Conservation (phyloP, 2,329 filamentous ascomycete species). For the Epichloe bromicola region DNA sequence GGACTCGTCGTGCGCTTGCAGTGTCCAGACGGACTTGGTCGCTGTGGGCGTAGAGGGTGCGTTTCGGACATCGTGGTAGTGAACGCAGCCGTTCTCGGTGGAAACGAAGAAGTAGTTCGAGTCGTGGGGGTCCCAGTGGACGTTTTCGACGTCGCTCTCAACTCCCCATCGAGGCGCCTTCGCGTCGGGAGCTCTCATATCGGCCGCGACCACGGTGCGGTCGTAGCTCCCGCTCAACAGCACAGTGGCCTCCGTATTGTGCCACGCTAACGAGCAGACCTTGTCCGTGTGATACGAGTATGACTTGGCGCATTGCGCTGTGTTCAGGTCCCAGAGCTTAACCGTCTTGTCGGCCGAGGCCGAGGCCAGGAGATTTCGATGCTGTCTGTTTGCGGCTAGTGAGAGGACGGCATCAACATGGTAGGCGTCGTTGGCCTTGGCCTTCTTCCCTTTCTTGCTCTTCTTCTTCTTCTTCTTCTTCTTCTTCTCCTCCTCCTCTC, state of each 20-base stretch:
- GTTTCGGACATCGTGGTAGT: constrained; percentile 79
- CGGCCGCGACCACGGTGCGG: constrained; percentile 81
- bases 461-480: constrained; percentile 65
- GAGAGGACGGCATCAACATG: constrained; percentile 91
- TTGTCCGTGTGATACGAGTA: constrained; percentile 96
- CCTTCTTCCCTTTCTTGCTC: constrained; percentile 66
- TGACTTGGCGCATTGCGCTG: constrained; percentile 83
- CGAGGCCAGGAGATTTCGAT: constrained; percentile 88
- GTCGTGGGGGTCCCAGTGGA: constrained; percentile 89
- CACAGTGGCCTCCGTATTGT: constrained; percentile 73
- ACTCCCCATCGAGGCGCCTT: constrained; percentile 79
- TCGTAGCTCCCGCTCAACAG: constrained; percentile 92
- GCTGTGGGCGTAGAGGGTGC: constrained; percentile 58
- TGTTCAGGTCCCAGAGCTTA: constrained; percentile 95
- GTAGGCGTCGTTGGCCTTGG: constrained; percentile 74
- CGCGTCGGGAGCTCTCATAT: constrained; percentile 86
- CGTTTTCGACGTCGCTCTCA: constrained; percentile 86
- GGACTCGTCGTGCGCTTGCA: constrained; percentile 90
- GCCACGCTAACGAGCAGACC: constrained; percentile 92
- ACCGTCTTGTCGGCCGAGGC: constrained; percentile 94
- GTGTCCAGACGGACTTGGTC: constrained; percentile 81
- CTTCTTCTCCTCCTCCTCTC: constrained; percentile 36
- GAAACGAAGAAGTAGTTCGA: constrained; percentile 90
- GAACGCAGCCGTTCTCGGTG: constrained; percentile 81
- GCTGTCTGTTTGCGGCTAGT: constrained; percentile 81